Percentiles rank a stretch among this genome's conserved stretches.
phyloP scores from a whole-genome alignment of 352 stramenopile genomes.

The Globisporangium spiculum region DNA sequence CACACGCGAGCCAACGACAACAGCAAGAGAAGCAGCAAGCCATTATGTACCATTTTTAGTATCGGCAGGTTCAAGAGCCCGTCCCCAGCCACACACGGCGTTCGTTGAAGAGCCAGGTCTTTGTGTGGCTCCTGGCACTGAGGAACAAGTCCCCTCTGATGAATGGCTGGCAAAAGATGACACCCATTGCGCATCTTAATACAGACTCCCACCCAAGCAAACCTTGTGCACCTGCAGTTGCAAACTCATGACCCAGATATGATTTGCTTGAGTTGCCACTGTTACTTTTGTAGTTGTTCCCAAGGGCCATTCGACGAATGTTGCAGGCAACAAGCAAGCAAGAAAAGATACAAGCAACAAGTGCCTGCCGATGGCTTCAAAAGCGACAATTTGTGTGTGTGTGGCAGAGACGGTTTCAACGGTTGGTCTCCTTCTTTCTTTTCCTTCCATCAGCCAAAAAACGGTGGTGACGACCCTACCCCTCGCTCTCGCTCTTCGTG shows the following conservation, averaged over 20 bases:
- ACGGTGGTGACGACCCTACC: background rate
- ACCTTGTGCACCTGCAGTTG: background rate
- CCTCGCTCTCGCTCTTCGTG: slow-evolving; percentile 1
- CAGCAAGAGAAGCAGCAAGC: background rate
- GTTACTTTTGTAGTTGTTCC: background rate
- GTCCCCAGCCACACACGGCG: background rate
- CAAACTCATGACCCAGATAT: background rate
- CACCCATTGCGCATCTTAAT: background rate
- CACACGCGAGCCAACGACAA: background rate
- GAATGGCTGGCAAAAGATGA: background rate
- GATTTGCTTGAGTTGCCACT: background rate
- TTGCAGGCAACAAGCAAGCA: background rate
- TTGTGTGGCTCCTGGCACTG: background rate
- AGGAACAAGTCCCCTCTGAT: background rate
- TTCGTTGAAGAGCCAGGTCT: background rate
- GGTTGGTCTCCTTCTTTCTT: background rate
- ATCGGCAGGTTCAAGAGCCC: background rate
- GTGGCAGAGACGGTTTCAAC: background rate
- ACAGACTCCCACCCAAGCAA: background rate
- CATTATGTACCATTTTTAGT: no score
- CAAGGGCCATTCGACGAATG: background rate
- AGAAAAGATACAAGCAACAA: background rate
- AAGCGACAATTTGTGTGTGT: background rate
- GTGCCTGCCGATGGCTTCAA: background rate
- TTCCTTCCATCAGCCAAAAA: background rate